These are phyloP conservation scores for Marchantia polymorpha DNA, from an alignment of 225 moss, liverwort and hornwort genomes.

Conservation along the genomic window DNA sequence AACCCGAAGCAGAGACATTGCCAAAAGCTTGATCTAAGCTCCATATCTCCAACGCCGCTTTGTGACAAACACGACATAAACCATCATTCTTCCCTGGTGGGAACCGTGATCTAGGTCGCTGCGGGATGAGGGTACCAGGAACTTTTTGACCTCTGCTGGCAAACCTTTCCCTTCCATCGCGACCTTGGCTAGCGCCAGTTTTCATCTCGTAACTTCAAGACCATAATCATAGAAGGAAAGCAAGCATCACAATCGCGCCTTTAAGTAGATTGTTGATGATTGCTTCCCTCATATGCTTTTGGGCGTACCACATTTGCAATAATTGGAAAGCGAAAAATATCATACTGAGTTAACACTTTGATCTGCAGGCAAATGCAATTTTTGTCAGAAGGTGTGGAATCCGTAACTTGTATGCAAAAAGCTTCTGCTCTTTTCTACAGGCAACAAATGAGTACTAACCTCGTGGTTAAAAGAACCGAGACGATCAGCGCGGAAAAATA, in stretches of 20 bases:
- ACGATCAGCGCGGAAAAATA: constrained; percentile 66
- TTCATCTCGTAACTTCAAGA: neutral
- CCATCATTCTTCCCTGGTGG: no score
- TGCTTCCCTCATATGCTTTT: neutral
- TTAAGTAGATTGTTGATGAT: neutral
- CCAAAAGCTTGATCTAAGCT: no score
- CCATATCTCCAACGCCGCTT: neutral
- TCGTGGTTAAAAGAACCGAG: constrained; percentile 49
- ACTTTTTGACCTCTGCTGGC: neutral
- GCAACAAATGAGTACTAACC: constrained; percentile 24
- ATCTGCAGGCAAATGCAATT: constrained; percentile 32
- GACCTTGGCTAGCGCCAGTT: neutral
- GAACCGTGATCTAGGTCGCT: neutral
- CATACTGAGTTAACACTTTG: constrained; percentile 46
- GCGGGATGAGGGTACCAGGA: neutral
- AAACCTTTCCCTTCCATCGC: neutral
- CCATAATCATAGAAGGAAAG: neutral
- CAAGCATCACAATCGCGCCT: neutral
- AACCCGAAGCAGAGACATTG: no score
- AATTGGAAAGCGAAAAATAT: constrained; percentile 48
- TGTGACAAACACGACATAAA: neutral
- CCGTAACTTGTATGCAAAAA: neutral
- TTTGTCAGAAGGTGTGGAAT: neutral
- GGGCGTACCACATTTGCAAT: constrained; percentile 32
- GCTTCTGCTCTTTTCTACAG: neutral